Conservation (phyloP, 441 rosid genomes). For the Pelargonium citronellum region DNA sequence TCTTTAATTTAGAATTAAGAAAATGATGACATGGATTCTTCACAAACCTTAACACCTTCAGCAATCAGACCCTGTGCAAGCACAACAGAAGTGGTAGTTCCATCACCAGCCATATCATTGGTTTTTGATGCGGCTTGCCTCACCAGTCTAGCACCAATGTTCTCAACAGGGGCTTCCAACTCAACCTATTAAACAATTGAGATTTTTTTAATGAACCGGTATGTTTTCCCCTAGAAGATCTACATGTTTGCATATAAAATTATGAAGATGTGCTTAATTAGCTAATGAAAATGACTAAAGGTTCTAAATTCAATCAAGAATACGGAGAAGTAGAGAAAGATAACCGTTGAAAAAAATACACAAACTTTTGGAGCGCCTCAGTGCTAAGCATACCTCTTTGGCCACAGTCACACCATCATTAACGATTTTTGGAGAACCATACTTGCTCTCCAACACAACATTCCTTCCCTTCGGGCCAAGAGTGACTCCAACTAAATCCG, state of each 20-base stretch:
- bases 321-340: too few species aligned
- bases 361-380: neutral
- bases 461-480: conserved; percentile 96
- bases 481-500: conserved; percentile 92
- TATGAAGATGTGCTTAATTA: too few species aligned
- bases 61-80: conserved; percentile 95
- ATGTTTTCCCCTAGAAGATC: too few species aligned
- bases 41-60: conserved; percentile 82
- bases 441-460: conserved; percentile 96
- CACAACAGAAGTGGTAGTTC: conserved; percentile 95
- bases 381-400: conserved; percentile 50
- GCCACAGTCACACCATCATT: conserved; percentile 97
- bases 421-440: conserved; percentile 92
- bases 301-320: too few species aligned
- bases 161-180: conserved; percentile 94
- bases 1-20: too few species aligned
- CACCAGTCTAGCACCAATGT: conserved; percentile 90
- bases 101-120: conserved; percentile 95
- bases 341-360: neutral
- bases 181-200: conserved; percentile 50
- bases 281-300: too few species aligned
- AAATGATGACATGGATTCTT: too few species aligned
- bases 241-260: too few species aligned
- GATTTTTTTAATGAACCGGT: too few species aligned
- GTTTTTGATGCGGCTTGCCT: conserved; percentile 98